Conservation (phyloP, 139 green algal species). For the Chlorella sorokiniana region DNA sequence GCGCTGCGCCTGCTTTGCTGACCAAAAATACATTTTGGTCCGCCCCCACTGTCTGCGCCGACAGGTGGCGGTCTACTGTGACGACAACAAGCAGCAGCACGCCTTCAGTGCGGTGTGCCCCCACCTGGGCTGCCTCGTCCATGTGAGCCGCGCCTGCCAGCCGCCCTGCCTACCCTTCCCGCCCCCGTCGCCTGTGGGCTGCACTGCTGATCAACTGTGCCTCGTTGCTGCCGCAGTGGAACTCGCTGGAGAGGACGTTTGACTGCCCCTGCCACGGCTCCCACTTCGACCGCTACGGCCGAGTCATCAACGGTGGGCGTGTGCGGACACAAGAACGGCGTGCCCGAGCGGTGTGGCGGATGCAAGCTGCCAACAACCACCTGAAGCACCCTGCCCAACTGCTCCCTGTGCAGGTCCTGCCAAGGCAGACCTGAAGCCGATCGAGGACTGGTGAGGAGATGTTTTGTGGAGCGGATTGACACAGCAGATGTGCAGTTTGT, state of each 20-base stretch:
- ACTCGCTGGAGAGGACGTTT: constrained; percentile 69
- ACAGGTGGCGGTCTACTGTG: constrained; percentile 47
- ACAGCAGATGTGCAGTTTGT: constrained; percentile 14
- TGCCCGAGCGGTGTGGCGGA: neutral
- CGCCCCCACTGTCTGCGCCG: neutral
- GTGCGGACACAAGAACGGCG: neutral
- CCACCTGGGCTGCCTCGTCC: constrained; percentile 59
- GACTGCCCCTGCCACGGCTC: constrained; percentile 77
- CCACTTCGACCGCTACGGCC: constrained; percentile 60
- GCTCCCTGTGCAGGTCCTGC: constrained; percentile 41
- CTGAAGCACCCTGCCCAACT: neutral
- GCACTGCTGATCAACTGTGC: neutral
- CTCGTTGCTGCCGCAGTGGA: constrained; percentile 46
- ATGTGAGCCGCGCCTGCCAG: constrained; percentile 7
- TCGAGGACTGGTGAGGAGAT: constrained; percentile 19
- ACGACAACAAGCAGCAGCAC: constrained; percentile 39
- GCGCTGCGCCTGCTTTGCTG: neutral
- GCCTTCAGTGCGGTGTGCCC: constrained; percentile 50
- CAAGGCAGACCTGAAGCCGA: constrained; percentile 51
- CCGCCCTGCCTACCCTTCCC: neutral
- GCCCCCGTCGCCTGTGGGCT: neutral
- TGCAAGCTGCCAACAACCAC: neutral
- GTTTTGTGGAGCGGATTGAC: neutral
- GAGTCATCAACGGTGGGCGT: constrained; percentile 54
- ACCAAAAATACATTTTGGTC: neutral